A percentile compares a stretch with the other conserved stretches of the same genome.
These are phyloP conservation scores for Sporothrix humicola DNA, from an alignment of 2,329 filamentous ascomycete species.

Conservation along the genomic window DNA sequence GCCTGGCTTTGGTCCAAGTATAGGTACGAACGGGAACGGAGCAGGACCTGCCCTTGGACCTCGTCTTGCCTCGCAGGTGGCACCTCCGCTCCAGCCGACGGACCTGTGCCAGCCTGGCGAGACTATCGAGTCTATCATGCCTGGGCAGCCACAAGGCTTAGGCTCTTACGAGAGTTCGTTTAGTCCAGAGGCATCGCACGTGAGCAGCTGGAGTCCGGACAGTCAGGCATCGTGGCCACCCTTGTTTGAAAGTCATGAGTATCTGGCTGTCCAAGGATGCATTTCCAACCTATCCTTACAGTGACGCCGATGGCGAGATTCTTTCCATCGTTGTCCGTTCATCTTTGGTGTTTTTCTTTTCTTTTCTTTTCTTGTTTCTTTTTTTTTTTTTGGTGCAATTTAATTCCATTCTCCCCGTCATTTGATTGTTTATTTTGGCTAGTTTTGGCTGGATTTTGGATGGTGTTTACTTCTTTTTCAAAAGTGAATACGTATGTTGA, in stretches of 20 bases:
- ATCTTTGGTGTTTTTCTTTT: not conserved
- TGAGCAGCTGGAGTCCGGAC: not conserved
- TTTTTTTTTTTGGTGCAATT: not conserved
- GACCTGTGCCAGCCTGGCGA: conserved; percentile 12
- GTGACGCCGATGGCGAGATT: not conserved
- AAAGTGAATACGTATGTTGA: too few relatives aligned
- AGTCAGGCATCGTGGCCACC: not conserved
- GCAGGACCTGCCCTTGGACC: not conserved
- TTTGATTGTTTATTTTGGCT: not conserved
- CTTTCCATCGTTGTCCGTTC: not conserved
- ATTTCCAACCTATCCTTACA: not conserved
- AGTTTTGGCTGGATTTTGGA: too few relatives aligned
- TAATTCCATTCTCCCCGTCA: not conserved
- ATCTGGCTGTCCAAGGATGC: not conserved
- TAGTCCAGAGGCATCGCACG: too few relatives aligned
- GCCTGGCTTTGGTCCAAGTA: not conserved
- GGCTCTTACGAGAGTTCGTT: not conserved
- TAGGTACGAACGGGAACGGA: not conserved
- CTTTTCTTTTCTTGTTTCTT: not conserved
- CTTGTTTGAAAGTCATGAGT: not conserved
- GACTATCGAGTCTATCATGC: not conserved
- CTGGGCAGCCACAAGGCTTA: not conserved
- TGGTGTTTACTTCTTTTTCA: too few relatives aligned
- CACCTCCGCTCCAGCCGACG: not conserved
- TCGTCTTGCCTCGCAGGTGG: not conserved